phyloP scores from a whole-genome alignment of 176 grass and related monocot species.

The Oryza glaberrima region DNA sequence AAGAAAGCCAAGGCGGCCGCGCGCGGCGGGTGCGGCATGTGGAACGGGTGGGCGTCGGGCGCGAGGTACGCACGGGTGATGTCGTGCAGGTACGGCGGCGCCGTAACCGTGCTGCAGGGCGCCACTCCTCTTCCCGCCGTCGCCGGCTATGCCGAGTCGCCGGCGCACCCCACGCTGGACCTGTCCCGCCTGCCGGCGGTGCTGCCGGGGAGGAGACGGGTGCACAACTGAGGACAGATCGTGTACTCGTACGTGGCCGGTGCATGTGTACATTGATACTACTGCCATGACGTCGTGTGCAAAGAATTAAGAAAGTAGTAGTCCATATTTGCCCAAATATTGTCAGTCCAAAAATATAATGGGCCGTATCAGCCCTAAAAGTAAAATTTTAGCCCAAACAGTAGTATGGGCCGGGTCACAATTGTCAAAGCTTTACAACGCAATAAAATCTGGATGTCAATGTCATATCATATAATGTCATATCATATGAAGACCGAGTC shows the following conservation, averaged over 20 bases:
- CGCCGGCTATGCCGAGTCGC: not conserved
- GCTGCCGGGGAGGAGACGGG: constrained; percentile 34
- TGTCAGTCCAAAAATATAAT: too few species aligned
- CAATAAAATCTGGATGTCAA: too few species aligned
- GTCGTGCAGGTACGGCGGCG: constrained; percentile 42
- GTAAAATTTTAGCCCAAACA: too few species aligned
- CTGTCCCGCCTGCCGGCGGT: constrained; percentile 42
- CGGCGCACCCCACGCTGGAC: constrained; percentile 23
- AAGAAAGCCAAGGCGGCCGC: not conserved
- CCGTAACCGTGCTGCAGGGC: not conserved
- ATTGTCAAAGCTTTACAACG: too few species aligned
- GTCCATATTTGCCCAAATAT: not conserved
- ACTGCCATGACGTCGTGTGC: too few species aligned
- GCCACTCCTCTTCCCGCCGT: not conserved
- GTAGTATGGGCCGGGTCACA: too few species aligned
- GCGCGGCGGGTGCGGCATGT: constrained; percentile 26
- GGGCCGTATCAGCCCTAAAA: too few species aligned
- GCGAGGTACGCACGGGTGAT: constrained; percentile 31
- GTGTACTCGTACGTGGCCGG: not conserved
- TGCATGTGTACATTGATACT: not conserved
- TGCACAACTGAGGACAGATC: not conserved
- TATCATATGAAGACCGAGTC: too few species aligned
- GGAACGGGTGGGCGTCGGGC: constrained; percentile 36
- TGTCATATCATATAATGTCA: too few species aligned
- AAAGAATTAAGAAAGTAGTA: not conserved